Conservation (phyloP, 228 moss, liverwort and hornwort genomes). For the Sphagnum magellanicum region DNA sequence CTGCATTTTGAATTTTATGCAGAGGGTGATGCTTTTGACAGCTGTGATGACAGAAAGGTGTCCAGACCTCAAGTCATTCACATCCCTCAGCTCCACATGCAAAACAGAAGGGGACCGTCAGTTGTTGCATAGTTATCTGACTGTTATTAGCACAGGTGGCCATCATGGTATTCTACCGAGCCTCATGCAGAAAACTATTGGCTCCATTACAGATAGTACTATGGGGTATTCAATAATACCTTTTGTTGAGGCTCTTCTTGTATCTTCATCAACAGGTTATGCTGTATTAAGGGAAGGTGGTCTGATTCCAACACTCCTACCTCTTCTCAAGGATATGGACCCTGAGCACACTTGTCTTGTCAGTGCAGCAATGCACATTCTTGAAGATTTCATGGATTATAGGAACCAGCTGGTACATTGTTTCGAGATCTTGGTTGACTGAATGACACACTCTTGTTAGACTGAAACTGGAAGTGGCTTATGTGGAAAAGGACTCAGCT, state of each 20-base stretch:
- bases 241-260: slow-evolving; percentile 80
- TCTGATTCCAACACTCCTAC: slow-evolving; percentile 85
- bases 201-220: slow-evolving; percentile 59
- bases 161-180: slow-evolving; percentile 92
- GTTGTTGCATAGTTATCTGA: slow-evolving; percentile 82
- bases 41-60: slow-evolving; percentile 10
- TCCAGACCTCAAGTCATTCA: slow-evolving; percentile 83
- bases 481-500: slow-evolving; percentile 55
- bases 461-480: slow-evolving; percentile 67
- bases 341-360: slow-evolving; percentile 80
- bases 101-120: slow-evolving; percentile 61
- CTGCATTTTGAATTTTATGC: slow-evolving; percentile 98
- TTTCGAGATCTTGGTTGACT: slow-evolving; percentile 92
- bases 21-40: slow-evolving; percentile 38
- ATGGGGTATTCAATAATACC: slow-evolving; percentile 57
- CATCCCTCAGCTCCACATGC: slow-evolving; percentile 69
- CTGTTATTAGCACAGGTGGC: slow-evolving; percentile 92
- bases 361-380: slow-evolving; percentile 87
- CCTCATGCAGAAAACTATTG: slow-evolving; percentile 90
- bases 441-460: slow-evolving; percentile 75
- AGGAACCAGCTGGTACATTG: slow-evolving; percentile 88
- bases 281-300: slow-evolving; percentile 88
- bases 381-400: slow-evolving; percentile 98
- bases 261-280: slow-evolving; percentile 91
- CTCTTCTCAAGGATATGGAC: slow-evolving; percentile 84